Evolutionary conservation across 345 rosid genomes (phyloP).

Genomic region (Carallia brachiata): DNA sequence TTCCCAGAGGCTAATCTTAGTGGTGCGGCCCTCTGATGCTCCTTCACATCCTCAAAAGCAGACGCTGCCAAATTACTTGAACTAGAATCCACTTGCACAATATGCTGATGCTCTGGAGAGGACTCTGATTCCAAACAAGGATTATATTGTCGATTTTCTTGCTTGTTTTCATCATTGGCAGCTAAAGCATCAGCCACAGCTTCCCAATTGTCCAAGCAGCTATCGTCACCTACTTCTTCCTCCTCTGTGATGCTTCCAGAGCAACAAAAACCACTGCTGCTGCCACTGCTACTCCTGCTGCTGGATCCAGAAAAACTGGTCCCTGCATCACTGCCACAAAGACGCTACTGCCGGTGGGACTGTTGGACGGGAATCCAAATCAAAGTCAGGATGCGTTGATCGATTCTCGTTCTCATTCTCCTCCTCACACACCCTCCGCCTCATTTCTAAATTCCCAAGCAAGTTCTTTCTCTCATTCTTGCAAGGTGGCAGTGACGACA

Average conservation of each 20-base stretch:
- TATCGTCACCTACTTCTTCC: conserved; percentile 51
- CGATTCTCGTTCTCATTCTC: conserved; percentile 29
- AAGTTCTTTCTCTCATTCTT: conserved; percentile 31
- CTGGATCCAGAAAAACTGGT: conserved; percentile 45
- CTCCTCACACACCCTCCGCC: conserved; percentile 21
- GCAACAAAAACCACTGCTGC: conserved; percentile 81
- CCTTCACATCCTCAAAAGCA: conserved; percentile 26
- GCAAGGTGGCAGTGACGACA: not conserved
- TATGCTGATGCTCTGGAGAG: conserved; percentile 22
- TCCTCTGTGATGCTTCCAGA: conserved; percentile 84
- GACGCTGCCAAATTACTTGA: conserved; percentile 24
- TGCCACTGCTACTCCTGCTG: conserved; percentile 42
- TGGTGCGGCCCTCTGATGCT: conserved; percentile 21
- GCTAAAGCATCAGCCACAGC: conserved; percentile 94
- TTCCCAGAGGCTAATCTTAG: conserved; percentile 38
- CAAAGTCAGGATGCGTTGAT: conserved; percentile 49
- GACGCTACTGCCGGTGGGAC: conserved; percentile 45
- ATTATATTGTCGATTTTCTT: conserved; percentile 24
- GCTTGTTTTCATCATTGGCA: conserved; percentile 47
- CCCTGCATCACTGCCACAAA: conserved; percentile 40
- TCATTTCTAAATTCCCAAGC: conserved; percentile 42
- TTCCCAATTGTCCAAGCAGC: conserved; percentile 95
- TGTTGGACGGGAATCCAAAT: conserved; percentile 55
- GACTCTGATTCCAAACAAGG: conserved; percentile 24
- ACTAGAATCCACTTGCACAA: conserved; percentile 22